Percentiles rank a stretch among this genome's conserved stretches.
Evolutionary conservation across 352 stramenopile genomes (phyloP).

Genomic region (Pythium myriotylum): DNA sequence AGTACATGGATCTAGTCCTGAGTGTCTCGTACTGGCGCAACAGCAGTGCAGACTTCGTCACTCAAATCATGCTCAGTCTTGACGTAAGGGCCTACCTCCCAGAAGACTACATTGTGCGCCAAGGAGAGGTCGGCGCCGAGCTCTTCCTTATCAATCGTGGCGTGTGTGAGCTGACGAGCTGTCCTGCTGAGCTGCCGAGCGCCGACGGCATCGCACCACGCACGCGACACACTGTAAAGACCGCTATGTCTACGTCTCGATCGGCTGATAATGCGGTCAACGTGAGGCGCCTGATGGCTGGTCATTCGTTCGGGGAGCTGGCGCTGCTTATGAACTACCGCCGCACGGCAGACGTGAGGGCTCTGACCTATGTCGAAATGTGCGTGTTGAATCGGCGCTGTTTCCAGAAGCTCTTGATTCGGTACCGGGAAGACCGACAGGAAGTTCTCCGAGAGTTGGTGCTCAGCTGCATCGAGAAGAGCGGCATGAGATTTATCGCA

Average conservation of each 20-base stretch:
- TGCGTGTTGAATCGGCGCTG: slow-evolving; percentile 23
- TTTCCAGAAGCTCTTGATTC: slow-evolving; percentile 31
- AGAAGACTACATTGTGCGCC: slow-evolving; percentile 45
- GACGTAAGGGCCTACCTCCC: slow-evolving; percentile 40
- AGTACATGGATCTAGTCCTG: slow-evolving; percentile 37
- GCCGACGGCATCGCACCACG: slow-evolving; percentile 6
- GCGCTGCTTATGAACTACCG: slow-evolving; percentile 41
- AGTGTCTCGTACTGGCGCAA: slow-evolving; percentile 37
- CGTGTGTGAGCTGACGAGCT: slow-evolving; percentile 37
- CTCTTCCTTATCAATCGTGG: slow-evolving; percentile 47
- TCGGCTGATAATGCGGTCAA: slow-evolving; percentile 20
- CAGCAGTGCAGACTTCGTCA: slow-evolving; percentile 39
- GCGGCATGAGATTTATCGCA: slow-evolving; percentile 28
- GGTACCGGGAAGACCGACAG: slow-evolving; percentile 28
- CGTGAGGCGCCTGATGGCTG: slow-evolving; percentile 33
- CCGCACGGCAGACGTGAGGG: slow-evolving; percentile 31
- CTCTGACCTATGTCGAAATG: slow-evolving; percentile 33
- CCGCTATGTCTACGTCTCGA: slow-evolving; percentile 15
- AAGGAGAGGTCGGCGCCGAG: slow-evolving; percentile 37
- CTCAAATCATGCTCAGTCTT: slow-evolving; percentile 35
- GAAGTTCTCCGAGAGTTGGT: slow-evolving; percentile 27
- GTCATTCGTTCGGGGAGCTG: slow-evolving; percentile 44
- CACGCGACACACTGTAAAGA: slow-evolving; percentile 23
- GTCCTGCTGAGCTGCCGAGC: slow-evolving; percentile 2
- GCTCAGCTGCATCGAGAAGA: slow-evolving; percentile 32